Evolutionary conservation across 2,329 filamentous ascomycete species (phyloP), one percentile per base, ranked within the genome.

Genomic region (Talaromyces pinophilus): DNA sequence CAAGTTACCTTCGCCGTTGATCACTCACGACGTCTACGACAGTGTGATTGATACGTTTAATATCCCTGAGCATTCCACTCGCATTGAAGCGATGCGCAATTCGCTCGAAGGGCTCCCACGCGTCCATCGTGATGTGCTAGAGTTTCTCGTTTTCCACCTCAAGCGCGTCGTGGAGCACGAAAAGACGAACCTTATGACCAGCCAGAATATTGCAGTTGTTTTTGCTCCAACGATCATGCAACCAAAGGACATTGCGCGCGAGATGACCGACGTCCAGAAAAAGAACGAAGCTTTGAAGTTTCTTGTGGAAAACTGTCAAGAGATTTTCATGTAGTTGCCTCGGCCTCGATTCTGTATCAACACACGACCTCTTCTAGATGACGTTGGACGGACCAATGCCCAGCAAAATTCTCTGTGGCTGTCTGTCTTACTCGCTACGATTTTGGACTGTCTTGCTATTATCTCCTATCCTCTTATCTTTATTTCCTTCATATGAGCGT

Each of bases 181-280:
- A 76, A 86, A 86, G 46, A 91, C 96, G 76, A 98, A 98, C 75
- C 79, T 97, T 77, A 99, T 99, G 95, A 97, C 92, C 28, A 92
- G 94, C 65, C 92, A 96, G 80, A 99, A 99, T 76, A 82, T 98
- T 68, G 93, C 95, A 3, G 95, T 99, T 50, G 95, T 99, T 44
- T 99, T 99, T 76, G 95, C 95, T 8, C 95, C 95, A 7, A 99
- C 95, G 0, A 96, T 99, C 72, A 96, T 99, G 92, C 88, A 94
- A 71, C 93, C 96, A 65, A 85, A 89, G 75, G 94, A 90, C 73
- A 86, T 98, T 68, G 92, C 96, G 77, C 89, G 93, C 68, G 95
- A 99, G 78, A 96, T 99, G 88, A 94, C 90, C 35, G 95, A 99
- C 76, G 96, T 97, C 84, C 91, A 95, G 76, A 87, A 90, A 72